These are phyloP conservation scores for Dryas drummondii DNA, from an alignment of 306 rosid genomes.

Conservation along the genomic window DNA sequence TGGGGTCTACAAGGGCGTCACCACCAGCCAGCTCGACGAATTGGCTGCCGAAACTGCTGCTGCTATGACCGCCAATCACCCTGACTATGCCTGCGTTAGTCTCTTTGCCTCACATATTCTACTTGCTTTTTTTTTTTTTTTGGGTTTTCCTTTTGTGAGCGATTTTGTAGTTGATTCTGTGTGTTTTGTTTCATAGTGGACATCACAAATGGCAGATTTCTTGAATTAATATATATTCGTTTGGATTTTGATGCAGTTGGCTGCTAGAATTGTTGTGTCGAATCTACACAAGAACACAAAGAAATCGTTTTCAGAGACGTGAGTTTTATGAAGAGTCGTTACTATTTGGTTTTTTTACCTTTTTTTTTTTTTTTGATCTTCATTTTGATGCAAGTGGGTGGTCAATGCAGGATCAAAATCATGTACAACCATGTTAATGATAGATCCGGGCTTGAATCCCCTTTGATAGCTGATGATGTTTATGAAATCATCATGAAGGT, in stretches of 20 bases:
- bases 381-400: conserved; percentile 10
- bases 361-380: neutral
- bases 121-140: neutral
- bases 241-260: conserved; percentile 48
- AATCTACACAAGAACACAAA: conserved; percentile 74
- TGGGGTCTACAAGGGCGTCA: conserved; percentile 91
- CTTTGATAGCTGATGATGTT: conserved; percentile 76
- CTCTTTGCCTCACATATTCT: neutral
- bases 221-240: neutral
- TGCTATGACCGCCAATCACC: conserved; percentile 85
- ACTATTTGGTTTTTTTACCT: too few species aligned
- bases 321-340: conserved; percentile 16
- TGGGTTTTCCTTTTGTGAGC: neutral
- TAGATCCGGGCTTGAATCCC: conserved; percentile 70
- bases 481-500: conserved; percentile 79
- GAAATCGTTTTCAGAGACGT: conserved; percentile 77
- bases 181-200: neutral
- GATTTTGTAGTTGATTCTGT: neutral
- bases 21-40: conserved; percentile 93
- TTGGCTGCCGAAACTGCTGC: conserved; percentile 98
- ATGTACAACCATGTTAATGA: conserved; percentile 64
- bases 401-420: conserved; percentile 44
- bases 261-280: conserved; percentile 79
- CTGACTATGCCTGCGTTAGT: conserved; percentile 88
- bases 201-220: neutral